Percentiles rank a stretch among this genome's conserved stretches.
phyloP scores from a whole-genome alignment of 2,329 filamentous ascomycete genomes.

The Graphilbum fragrans region DNA sequence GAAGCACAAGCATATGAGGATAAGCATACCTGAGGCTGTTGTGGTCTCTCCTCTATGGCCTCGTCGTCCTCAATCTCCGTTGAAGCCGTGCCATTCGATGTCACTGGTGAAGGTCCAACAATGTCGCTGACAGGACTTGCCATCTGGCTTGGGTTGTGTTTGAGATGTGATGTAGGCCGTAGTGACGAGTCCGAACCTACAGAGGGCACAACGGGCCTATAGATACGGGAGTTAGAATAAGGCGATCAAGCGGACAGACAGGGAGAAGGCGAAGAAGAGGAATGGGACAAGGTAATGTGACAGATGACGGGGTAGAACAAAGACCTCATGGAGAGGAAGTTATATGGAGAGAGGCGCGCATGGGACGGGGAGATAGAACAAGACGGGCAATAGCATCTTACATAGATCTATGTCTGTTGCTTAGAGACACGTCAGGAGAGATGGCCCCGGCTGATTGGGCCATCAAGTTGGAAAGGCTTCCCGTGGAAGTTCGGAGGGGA shows the following conservation, averaged over 20 bases:
- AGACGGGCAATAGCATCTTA: constrained; percentile 22
- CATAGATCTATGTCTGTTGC: constrained; percentile 35
- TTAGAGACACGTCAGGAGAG: not conserved
- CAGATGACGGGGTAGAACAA: not conserved
- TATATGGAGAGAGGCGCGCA: not conserved
- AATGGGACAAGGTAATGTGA: constrained; percentile 22
- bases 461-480: not conserved
- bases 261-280: constrained; percentile 25
- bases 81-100: constrained; percentile 70
- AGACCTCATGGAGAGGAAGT: not conserved
- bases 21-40: constrained; percentile 30
- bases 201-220: too few species aligned
- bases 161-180: constrained; percentile 21
- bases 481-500: not conserved
- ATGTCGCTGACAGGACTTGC: constrained; percentile 54
- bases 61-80: constrained; percentile 76
- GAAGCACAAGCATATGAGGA: too few species aligned
- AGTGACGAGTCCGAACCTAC: too few species aligned
- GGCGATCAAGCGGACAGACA: constrained; percentile 35
- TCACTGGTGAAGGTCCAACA: constrained; percentile 73
- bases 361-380: not conserved
- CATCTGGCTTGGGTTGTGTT: constrained; percentile 38
- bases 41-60: too few species aligned
- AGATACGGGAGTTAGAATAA: too few species aligned
- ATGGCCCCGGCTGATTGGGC: not conserved